These are phyloP conservation scores for Oehlia diaphana DNA, from an alignment of 192 early-diverging fungal species.

Conservation along the genomic window DNA sequence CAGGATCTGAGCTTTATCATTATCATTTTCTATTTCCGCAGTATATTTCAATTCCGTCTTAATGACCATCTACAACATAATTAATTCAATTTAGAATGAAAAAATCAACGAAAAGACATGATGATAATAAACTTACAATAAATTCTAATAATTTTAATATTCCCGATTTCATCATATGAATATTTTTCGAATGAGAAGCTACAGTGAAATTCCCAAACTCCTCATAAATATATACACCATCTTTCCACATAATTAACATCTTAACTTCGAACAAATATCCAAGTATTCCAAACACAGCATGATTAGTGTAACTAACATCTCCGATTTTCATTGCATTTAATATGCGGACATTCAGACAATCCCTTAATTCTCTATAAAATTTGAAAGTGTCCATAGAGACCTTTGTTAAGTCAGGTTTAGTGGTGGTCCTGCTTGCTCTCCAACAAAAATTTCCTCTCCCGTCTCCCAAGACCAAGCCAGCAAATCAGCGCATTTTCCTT, in stretches of 20 bases:
- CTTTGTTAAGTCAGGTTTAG: slow-evolving; percentile 1
- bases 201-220: slow-evolving; percentile 22
- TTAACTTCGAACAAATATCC: slow-evolving; percentile 11
- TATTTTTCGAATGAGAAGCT: not conserved
- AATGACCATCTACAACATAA: slow-evolving; percentile 19
- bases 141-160: slow-evolving; percentile 25
- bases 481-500: not conserved
- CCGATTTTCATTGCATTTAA: slow-evolving; percentile 11
- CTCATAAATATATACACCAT: slow-evolving; percentile 23
- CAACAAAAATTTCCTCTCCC: not conserved
- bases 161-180: slow-evolving; percentile 6
- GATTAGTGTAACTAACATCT: slow-evolving; percentile 1
- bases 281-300: not conserved
- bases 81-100: slow-evolving; percentile 21
- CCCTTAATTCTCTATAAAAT: slow-evolving; percentile 13
- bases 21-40: slow-evolving; percentile 1
- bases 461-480: not conserved
- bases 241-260: slow-evolving; percentile 27
- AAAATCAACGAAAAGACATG: not conserved
- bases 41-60: not conserved
- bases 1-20: not conserved
- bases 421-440: slow-evolving; percentile 2
- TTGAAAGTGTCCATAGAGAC: slow-evolving; percentile 7
- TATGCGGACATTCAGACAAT: slow-evolving; percentile 18
- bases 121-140: slow-evolving; percentile 18